Conservation (phyloP, 2,329 filamentous ascomycete genomes). For the Elsinoe batatas region DNA sequence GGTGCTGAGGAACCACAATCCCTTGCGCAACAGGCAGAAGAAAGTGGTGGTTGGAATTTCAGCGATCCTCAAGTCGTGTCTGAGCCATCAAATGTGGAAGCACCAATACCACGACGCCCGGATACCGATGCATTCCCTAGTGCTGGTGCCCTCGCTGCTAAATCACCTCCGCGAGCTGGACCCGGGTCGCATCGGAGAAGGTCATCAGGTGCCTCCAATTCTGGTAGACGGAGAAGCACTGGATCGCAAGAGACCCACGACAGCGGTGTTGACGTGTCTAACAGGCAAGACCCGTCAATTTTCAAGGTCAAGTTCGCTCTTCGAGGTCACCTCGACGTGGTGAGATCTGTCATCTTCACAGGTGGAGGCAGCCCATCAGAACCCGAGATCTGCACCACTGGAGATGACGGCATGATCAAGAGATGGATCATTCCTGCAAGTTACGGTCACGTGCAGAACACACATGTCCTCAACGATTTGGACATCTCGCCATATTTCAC, state of each 20-base stretch:
- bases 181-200: constrained; percentile 66
- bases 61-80: constrained; percentile 60
- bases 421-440: constrained; percentile 87
- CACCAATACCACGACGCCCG: constrained; percentile 53
- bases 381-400: constrained; percentile 91
- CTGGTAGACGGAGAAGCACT: constrained; percentile 55
- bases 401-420: constrained; percentile 93
- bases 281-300: constrained; percentile 58
- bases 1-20: constrained; percentile 32
- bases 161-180: constrained; percentile 62
- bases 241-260: constrained; percentile 55
- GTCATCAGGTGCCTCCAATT: constrained; percentile 51
- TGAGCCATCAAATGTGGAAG: constrained; percentile 44
- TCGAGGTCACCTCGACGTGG: constrained; percentile 84
- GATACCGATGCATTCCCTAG: constrained; percentile 83
- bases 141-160: constrained; percentile 66
- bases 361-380: constrained; percentile 91
- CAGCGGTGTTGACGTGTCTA: constrained; percentile 27
- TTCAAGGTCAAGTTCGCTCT: constrained; percentile 93
- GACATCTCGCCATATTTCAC: constrained; percentile 93
- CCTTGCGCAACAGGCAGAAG: constrained; percentile 31
- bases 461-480: constrained; percentile 59
- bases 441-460: constrained; percentile 50
- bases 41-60: constrained; percentile 85
- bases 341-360: constrained; percentile 91